Evolutionary conservation across 2,329 filamentous ascomycete genomes (phyloP), one percentile per base, ranked within the genome.

Genomic region (Aureobasidium leucospermi): DNA sequence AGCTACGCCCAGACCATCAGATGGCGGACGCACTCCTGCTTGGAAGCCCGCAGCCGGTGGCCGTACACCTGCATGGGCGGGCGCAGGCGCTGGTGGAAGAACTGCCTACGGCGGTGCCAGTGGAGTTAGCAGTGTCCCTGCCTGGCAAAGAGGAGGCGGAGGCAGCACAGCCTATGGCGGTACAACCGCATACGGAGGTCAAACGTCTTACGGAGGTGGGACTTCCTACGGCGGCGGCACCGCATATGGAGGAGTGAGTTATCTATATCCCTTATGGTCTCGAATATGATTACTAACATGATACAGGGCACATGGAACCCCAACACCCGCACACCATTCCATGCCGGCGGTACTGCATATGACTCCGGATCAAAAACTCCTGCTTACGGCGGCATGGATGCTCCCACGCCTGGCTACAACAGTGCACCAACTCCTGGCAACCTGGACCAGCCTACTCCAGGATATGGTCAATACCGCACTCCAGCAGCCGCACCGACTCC

Each of bases 341-440:
- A 93, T 66, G 84, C 86, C 58, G 87, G 88, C 19, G 58, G 58
- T 16, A 71, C 93, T 88, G 78, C 89, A 58, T 83, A 84, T 1
- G 79, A 79, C 63, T 69, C 69, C 19, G 68, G 70, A 29, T 58
- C 53, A 38, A 60, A 55, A 28, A 63, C 63, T 6, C 62, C 63
- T 39, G 62, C 62, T 19, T 89, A 87, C 67, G 69, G 23, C 23
- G 23, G 67, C 19, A 90, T 88, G 65, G 89, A 93, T 66, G 87
- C 86, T 4, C 87, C 86, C 15, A 75, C 71, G 6, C 72, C 73
- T 9, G 70, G 71, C 39, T 73, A 69, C 52, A 74, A 74, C 67
- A 71, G 71, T 41, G 75, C 75, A 11, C 74, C 75, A 1, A 77
- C 74, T 1, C 75, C 75, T 23, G 68, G 67, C 11, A 62, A 61